These are phyloP conservation scores for Beauveria sp. DNA, from an alignment of 2,329 filamentous ascomycete genomes.

Conservation along the genomic window DNA sequence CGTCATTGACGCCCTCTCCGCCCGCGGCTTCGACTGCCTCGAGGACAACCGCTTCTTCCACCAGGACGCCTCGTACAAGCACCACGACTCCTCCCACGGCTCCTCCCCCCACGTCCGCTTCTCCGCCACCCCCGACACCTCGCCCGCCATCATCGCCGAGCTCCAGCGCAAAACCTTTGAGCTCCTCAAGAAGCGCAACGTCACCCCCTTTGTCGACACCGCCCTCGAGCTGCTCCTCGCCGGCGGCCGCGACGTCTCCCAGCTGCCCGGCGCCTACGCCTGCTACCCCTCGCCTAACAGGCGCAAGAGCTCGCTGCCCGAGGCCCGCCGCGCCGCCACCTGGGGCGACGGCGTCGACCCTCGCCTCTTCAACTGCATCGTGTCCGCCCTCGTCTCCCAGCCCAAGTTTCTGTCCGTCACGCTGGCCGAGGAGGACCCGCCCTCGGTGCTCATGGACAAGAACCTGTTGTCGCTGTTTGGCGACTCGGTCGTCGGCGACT, in stretches of 20 bases:
- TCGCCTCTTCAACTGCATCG: slow-evolving; percentile 54
- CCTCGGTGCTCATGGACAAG: slow-evolving; percentile 66
- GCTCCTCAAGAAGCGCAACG: slow-evolving; percentile 68
- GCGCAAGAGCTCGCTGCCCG: slow-evolving; percentile 29
- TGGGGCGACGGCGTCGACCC: slow-evolving; percentile 57
- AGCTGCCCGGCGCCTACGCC: slow-evolving; percentile 31
- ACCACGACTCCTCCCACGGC: slow-evolving; percentile 16
- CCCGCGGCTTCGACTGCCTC: slow-evolving; percentile 77
- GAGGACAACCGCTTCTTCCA: slow-evolving; percentile 61
- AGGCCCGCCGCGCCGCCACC: slow-evolving; percentile 23
- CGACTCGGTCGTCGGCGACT: slow-evolving; percentile 68
- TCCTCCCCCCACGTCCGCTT: slow-evolving; percentile 24
- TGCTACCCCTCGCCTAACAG: slow-evolving; percentile 27
- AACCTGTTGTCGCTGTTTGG: slow-evolving; percentile 57
- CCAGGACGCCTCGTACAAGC: slow-evolving; percentile 30
- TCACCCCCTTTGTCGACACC: slow-evolving; percentile 63
- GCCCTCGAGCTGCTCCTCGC: slow-evolving; percentile 72
- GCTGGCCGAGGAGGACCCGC: slow-evolving; percentile 64
- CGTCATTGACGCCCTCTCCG: slow-evolving; percentile 69
- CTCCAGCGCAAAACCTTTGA: slow-evolving; percentile 77
- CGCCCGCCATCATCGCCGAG: slow-evolving; percentile 70
- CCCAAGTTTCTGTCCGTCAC: slow-evolving; percentile 70
- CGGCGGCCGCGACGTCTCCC: slow-evolving; percentile 53
- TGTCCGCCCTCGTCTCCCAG: slow-evolving; percentile 52
- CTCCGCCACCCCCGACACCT: slow-evolving; percentile 55